Evolutionary conservation across 805 yeast species (phyloP).

Genomic region (Saccharomycopsis sp.): DNA sequence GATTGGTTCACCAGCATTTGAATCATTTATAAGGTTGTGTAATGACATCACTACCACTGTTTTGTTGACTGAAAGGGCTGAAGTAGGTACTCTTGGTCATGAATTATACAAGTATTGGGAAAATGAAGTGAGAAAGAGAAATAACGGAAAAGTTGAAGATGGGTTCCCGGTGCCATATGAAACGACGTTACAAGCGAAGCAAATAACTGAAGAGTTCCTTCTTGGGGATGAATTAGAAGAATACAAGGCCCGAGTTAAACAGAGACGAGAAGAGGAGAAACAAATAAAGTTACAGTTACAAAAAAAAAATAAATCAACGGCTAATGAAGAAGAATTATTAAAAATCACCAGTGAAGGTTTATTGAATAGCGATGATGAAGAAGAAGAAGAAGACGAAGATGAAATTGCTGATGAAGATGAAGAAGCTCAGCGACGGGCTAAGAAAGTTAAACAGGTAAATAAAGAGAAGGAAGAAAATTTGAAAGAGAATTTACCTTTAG

Average conservation of each 20-base stretch:
- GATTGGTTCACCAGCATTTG: constrained; percentile 54
- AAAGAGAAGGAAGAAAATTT: constrained; percentile 23
- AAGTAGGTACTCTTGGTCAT: constrained; percentile 40
- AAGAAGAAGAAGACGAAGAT: constrained; percentile 30
- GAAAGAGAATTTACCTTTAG: constrained; percentile 27
- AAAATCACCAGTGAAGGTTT: constrained; percentile 21
- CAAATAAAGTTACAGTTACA: constrained; percentile 29
- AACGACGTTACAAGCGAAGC: constrained; percentile 35
- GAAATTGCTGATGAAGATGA: constrained; percentile 24
- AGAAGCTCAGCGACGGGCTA: constrained; percentile 18
- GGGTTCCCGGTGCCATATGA: constrained; percentile 54
- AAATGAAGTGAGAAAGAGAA: constrained; percentile 31
- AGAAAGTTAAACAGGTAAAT: constrained; percentile 18
- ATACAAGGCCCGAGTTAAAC: constrained; percentile 41
- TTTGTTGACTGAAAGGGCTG: constrained; percentile 64
- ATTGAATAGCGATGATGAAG: constrained; percentile 24
- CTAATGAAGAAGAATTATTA: constrained; percentile 22
- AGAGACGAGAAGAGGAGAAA: constrained; percentile 36
- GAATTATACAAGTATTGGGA: constrained; percentile 51
- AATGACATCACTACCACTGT: constrained; percentile 61
- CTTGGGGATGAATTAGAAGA: constrained; percentile 42
- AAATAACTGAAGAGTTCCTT: constrained; percentile 42
- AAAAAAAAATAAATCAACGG: constrained; percentile 10
- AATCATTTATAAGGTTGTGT: constrained; percentile 49
- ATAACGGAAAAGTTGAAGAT: constrained; percentile 42